Conservation (phyloP, 192 early-diverging fungal genomes). For the Mortierella alpina region DNA sequence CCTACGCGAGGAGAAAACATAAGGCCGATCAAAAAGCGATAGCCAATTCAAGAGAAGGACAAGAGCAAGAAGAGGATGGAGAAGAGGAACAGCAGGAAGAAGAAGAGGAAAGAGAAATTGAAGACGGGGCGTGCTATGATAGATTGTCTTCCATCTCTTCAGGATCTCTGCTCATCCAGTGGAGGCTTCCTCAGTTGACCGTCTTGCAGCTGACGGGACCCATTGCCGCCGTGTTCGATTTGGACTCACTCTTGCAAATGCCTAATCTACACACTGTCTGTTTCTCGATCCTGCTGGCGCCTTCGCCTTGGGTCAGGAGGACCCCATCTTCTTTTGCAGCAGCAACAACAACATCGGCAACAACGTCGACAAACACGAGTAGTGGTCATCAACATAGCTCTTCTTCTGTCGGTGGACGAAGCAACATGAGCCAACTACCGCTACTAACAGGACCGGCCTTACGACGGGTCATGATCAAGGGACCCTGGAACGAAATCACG, state of each 20-base stretch:
- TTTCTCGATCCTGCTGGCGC: conserved; percentile 11
- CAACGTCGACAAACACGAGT: no score
- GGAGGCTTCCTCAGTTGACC: conserved; percentile 13
- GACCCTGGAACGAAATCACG: conserved; percentile 40
- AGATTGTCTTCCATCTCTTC: conserved; percentile 9
- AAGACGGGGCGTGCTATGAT: conserved; percentile 8
- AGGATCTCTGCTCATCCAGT: conserved; percentile 15
- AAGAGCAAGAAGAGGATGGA: neutral
- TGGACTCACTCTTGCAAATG: conserved; percentile 29
- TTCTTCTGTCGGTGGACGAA: neutral
- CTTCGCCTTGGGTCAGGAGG: conserved; percentile 4
- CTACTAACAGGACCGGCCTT: neutral
- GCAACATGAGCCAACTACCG: conserved; percentile 22
- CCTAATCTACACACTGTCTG: conserved; percentile 17
- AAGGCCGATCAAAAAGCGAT: no score
- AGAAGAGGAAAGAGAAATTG: neutral
- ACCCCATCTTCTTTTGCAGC: neutral
- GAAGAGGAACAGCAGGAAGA: neutral
- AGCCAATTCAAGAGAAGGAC: neutral
- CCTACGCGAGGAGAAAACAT: no score
- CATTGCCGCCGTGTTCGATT: conserved; percentile 26
- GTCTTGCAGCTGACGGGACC: conserved; percentile 20
- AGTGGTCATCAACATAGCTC: no score
- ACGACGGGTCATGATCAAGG: conserved; percentile 25
- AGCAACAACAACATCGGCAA: neutral